Conservation (phyloP, 2,329 filamentous ascomycete species). For the Fusarium sarcochroum region DNA sequence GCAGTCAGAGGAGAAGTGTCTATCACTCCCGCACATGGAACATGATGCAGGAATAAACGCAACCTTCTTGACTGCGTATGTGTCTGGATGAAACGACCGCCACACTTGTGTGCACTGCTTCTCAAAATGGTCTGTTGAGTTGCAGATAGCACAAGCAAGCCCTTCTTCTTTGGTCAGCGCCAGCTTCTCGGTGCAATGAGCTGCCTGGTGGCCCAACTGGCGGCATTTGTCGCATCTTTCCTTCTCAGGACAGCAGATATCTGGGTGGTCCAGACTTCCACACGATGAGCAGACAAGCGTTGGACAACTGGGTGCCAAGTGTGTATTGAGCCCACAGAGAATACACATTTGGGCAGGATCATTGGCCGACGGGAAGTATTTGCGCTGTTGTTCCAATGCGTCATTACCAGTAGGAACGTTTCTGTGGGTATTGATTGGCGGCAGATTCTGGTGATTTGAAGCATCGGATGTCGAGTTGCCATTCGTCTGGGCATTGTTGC, state of each 20-base stretch:
- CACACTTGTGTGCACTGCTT: constrained; percentile 71
- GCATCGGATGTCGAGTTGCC: constrained; percentile 17
- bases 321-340: constrained; percentile 64
- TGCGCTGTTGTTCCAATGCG: constrained; percentile 57
- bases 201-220: constrained; percentile 70
- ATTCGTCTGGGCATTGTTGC: constrained; percentile 16
- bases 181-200: constrained; percentile 70
- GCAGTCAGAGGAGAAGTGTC: constrained; percentile 73
- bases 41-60: constrained; percentile 66
- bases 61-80: constrained; percentile 62
- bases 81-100: constrained; percentile 66
- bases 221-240: constrained; percentile 71
- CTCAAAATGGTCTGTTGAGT: constrained; percentile 69
- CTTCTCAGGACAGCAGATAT: constrained; percentile 65
- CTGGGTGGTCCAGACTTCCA: constrained; percentile 60
- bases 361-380: constrained; percentile 66
- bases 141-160: constrained; percentile 73
- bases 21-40: constrained; percentile 66
- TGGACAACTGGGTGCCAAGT: constrained; percentile 62
- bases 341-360: constrained; percentile 63
- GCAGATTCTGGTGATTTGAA: constrained; percentile 10
- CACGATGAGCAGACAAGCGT: constrained; percentile 65
- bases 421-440: constrained; percentile 36
- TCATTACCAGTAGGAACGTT: constrained; percentile 50
- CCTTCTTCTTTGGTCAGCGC: constrained; percentile 65